Base-by-base conservation (phyloP, 2,329 filamentous ascomycete species). In the Thelonectria discophora region DNA sequence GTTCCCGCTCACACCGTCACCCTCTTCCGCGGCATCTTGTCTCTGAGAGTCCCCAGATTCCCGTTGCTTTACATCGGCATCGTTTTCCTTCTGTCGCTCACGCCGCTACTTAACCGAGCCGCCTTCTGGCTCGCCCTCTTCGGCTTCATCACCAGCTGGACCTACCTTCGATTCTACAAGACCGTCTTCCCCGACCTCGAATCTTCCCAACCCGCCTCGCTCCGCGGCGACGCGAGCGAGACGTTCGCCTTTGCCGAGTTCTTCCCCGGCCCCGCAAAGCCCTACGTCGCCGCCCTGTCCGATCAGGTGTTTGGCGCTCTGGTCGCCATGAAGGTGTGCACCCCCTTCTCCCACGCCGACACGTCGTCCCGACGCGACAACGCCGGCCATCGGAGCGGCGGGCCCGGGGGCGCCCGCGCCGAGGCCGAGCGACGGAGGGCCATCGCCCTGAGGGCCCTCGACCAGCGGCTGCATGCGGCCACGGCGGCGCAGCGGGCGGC, bases 1-100 rank as follows among this genome's bases (percentile, higher is more conserved):
- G 91, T 98, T 37, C 95, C 95, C 20, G 94, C 97, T 64, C 95
- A 99, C 78, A 99, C 95, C 11, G 94, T 98, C 55, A 95, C 94
- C 5, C 87, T 99, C 60, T 94, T 97, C 81, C 90, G 91, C 66
- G 93, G 93, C 66, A 81, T 97, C 63, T 76, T 98, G 61, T 97
- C 95, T 62, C 88, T 98, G 76, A 91, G 94, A 69, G 93, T 99
- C 56, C 88, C 88, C 17, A 81, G 86, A 49, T 88, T 89, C 69
- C 87, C 87, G 11, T 81, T 97, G 80, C 65, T 95, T 80, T 83
- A 91, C 88, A 76, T 97, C 84, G 81, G 88, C 84, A 65, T 92
- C 59, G 85, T 96, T 62, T 89, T 91, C 67, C 83, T 90, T 34
- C 81, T 87, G 39, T 79, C 83, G 58, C 72, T 88, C 48, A 87